Conservation (phyloP, 495 filamentous ascomycete genomes). For the Monascus purpureus region DNA sequence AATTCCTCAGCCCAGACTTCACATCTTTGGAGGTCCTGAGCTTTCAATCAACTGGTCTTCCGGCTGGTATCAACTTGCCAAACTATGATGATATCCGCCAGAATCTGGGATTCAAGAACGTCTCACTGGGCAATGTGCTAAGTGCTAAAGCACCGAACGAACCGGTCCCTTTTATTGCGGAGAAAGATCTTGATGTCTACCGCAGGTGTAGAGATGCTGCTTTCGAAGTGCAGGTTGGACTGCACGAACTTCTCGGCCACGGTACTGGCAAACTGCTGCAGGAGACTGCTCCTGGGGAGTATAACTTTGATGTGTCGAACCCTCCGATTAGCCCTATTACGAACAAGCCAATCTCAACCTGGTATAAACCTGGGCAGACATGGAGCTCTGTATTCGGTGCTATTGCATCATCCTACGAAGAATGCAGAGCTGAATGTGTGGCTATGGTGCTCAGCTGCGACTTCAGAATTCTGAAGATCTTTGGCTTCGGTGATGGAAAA, state of each 20-base stretch:
- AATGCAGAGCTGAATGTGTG: conserved; percentile 73
- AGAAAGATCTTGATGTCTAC: conserved; percentile 61
- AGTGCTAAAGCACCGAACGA: conserved; percentile 83
- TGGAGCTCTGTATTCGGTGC: conserved; percentile 88
- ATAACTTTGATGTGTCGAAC: conserved; percentile 71
- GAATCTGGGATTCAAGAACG: conserved; percentile 95
- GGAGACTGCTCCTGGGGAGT: conserved; percentile 65
- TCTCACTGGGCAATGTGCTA: conserved; percentile 80
- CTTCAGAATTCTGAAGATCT: conserved; percentile 76
- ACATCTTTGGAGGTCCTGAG: conserved; percentile 69
- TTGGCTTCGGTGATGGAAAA: conserved; percentile 71
- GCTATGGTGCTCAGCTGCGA: conserved; percentile 90
- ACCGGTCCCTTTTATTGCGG: conserved; percentile 72
- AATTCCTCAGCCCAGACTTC: conserved; percentile 88
- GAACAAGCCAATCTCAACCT: conserved; percentile 61
- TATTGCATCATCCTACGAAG: conserved; percentile 76
- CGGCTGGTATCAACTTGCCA: conserved; percentile 65
- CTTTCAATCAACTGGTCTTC: conserved; percentile 69
- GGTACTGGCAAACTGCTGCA: conserved; percentile 92
- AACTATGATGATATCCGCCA: conserved; percentile 95
- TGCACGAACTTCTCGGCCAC: conserved; percentile 92
- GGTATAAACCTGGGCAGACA: conserved; percentile 88
- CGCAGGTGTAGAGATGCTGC: conserved; percentile 66
- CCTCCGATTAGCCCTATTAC: conserved; percentile 73
- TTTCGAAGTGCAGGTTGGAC: conserved; percentile 89